These are phyloP conservation scores for Macrolepiota fuliginosa DNA, from an alignment of 768 basidiomycete species.

Conservation along the genomic window DNA sequence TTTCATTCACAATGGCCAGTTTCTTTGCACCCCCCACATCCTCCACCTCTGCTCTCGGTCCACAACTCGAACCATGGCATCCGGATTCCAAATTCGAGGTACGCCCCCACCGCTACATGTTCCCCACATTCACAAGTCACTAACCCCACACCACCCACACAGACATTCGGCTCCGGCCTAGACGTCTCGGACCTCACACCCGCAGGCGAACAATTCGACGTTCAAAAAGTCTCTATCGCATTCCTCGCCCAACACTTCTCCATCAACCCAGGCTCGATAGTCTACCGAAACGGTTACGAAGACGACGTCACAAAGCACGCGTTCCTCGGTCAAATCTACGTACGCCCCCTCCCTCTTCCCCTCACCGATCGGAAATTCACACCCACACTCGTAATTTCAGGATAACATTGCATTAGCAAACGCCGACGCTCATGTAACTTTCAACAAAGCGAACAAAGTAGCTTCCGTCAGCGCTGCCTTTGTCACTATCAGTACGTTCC, in stretches of 20 bases:
- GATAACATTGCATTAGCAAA: conserved; percentile 29
- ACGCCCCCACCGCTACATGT: neutral
- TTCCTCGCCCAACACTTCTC: conserved; percentile 24
- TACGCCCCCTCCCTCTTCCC: neutral
- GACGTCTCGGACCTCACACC: conserved; percentile 23
- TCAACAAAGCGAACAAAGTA: conserved; percentile 23
- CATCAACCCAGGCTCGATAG: conserved; percentile 18
- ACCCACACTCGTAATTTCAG: conserved; percentile 12
- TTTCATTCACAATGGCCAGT: conserved; percentile 7
- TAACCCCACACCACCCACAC: neutral
- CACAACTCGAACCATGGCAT: conserved; percentile 7
- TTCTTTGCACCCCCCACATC: conserved; percentile 5
- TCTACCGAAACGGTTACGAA: conserved; percentile 25
- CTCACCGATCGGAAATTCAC: no score
- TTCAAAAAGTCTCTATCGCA: conserved; percentile 23
- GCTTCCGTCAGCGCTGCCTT: conserved; percentile 33
- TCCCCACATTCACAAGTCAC: neutral
- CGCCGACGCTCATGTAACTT: conserved; percentile 34
- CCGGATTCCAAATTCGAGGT: conserved; percentile 11
- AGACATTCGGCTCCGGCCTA: conserved; percentile 30
- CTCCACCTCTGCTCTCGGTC: neutral
- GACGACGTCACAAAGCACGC: conserved; percentile 22
- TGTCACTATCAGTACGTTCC: conserved; percentile 25
- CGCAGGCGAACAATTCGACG: conserved; percentile 16
- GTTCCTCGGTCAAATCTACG: conserved; percentile 9